Evolutionary conservation across 805 yeast genomes (phyloP).

Genomic region (Lachancea cidri): DNA sequence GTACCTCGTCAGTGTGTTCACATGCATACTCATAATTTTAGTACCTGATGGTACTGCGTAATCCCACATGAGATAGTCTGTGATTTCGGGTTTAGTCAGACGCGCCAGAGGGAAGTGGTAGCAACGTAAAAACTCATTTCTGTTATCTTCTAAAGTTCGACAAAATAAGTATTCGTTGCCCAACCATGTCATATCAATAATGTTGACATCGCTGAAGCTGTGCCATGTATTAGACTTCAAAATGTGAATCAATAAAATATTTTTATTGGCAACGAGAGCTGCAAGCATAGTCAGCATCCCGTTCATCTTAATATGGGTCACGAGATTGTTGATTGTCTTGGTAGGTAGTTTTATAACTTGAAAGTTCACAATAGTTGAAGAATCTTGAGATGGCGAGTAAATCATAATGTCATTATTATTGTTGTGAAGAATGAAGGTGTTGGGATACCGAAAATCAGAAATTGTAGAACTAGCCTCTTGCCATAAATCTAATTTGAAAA

Average conservation of each 20-base stretch:
- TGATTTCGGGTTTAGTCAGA: slow-evolving; percentile 12
- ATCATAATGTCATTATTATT: slow-evolving; percentile 27
- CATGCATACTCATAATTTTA: slow-evolving; percentile 14
- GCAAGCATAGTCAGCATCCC: slow-evolving; percentile 25
- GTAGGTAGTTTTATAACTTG: slow-evolving; percentile 29
- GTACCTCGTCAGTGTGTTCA: slow-evolving; percentile 22
- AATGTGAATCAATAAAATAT: slow-evolving; percentile 26
- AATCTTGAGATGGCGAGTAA: slow-evolving; percentile 24
- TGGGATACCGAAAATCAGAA: slow-evolving; percentile 21
- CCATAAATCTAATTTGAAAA: slow-evolving; percentile 28
- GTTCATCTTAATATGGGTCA: slow-evolving; percentile 20
- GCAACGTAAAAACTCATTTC: slow-evolving; percentile 18
- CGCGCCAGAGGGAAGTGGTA: slow-evolving; percentile 22
- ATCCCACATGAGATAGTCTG: slow-evolving; percentile 25
- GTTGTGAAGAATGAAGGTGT: slow-evolving; percentile 20
- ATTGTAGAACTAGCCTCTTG: slow-evolving; percentile 18
- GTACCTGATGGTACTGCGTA: slow-evolving; percentile 17
- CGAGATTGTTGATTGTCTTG: slow-evolving; percentile 27
- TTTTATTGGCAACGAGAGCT: slow-evolving; percentile 28
- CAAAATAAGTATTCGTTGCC: slow-evolving; percentile 28
- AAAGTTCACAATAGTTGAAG: slow-evolving; percentile 17
- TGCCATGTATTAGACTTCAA: slow-evolving; percentile 27
- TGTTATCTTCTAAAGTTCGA: slow-evolving; percentile 21
- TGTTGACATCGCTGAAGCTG: slow-evolving; percentile 20
- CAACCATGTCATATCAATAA: slow-evolving; percentile 31